Percentiles rank a stretch among this genome's conserved stretches.
phyloP scores from a whole-genome alignment of 805 yeast species.

The Saitoella complicata region DNA sequence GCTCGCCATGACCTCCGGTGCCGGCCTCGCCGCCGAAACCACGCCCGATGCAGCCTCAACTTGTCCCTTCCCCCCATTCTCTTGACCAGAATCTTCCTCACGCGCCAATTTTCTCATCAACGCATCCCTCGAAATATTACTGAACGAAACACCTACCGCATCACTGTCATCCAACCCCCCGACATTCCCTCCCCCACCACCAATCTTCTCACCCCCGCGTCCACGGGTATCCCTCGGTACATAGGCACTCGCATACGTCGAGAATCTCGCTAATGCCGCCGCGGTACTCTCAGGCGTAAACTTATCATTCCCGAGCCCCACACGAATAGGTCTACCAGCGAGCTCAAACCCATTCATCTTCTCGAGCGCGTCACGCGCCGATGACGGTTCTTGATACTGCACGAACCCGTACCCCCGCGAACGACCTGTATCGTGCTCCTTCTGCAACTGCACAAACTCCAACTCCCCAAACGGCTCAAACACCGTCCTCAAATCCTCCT shows the following conservation, averaged over 20 bases:
- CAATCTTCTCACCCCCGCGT: constrained; percentile 10
- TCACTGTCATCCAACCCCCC: constrained; percentile 14
- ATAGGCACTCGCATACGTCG: background rate
- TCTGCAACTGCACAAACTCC: constrained; percentile 71
- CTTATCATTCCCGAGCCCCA: constrained; percentile 10
- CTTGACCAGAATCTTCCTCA: constrained; percentile 14
- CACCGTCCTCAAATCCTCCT: constrained; percentile 52
- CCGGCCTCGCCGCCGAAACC: no score
- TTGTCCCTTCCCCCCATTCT: no score
- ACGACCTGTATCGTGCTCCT: constrained; percentile 60
- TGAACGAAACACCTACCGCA: constrained; percentile 11
- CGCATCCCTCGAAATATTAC: constrained; percentile 16
- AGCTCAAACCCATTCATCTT: constrained; percentile 18
- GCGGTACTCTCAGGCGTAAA: constrained; percentile 6
- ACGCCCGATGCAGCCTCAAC: no score
- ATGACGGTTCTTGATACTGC: constrained; percentile 26
- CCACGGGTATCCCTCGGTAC: background rate
- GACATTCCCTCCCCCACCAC: constrained; percentile 9
- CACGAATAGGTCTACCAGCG: constrained; percentile 19
- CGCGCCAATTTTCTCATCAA: constrained; percentile 20
- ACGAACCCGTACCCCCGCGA: constrained; percentile 82
- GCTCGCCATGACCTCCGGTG: background rate
- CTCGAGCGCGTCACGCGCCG: constrained; percentile 17
- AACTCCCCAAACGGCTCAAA: constrained; percentile 53
- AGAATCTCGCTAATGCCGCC: constrained; percentile 4